These are phyloP conservation scores for Plenodomus biglobosus DNA, from an alignment of 2,329 filamentous ascomycete genomes.

Conservation along the genomic window DNA sequence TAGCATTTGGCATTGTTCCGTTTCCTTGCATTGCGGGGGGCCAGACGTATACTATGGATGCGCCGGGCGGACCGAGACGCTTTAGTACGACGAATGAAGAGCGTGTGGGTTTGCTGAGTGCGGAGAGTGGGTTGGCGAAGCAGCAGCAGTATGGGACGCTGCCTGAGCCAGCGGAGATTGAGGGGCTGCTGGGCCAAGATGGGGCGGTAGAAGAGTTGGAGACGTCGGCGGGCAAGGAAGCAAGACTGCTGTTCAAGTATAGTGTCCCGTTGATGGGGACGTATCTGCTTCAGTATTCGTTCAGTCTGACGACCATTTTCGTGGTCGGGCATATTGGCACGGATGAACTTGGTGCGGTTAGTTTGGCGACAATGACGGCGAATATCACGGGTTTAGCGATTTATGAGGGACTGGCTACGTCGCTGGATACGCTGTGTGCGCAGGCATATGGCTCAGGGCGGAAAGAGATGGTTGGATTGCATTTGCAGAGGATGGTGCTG, in stretches of 20 bases:
- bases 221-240: conserved; percentile 33
- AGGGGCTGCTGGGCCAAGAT: conserved; percentile 27
- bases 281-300: conserved; percentile 58
- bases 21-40: conserved; percentile 23
- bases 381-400: conserved; percentile 57
- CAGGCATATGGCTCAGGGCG: conserved; percentile 56
- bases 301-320: conserved; percentile 55
- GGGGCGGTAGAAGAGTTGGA: conserved; percentile 22
- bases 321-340: conserved; percentile 57
- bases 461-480: conserved; percentile 53
- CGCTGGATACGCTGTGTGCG: conserved; percentile 55
- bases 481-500: conserved; percentile 57
- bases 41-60: conserved; percentile 33
- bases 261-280: conserved; percentile 56
- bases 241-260: conserved; percentile 45
- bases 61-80: conserved; percentile 30
- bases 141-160: conserved; percentile 31
- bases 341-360: conserved; percentile 56
- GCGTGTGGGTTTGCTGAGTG: conserved; percentile 27
- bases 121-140: conserved; percentile 23
- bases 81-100: conserved; percentile 35
- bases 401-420: conserved; percentile 56
- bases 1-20: conserved; percentile 26
- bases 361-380: conserved; percentile 56
- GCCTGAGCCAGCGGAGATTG: conserved; percentile 29